These are phyloP conservation scores for Solanum chmielewskii DNA, from an alignment of 257 asterid species.

Conservation along the genomic window DNA sequence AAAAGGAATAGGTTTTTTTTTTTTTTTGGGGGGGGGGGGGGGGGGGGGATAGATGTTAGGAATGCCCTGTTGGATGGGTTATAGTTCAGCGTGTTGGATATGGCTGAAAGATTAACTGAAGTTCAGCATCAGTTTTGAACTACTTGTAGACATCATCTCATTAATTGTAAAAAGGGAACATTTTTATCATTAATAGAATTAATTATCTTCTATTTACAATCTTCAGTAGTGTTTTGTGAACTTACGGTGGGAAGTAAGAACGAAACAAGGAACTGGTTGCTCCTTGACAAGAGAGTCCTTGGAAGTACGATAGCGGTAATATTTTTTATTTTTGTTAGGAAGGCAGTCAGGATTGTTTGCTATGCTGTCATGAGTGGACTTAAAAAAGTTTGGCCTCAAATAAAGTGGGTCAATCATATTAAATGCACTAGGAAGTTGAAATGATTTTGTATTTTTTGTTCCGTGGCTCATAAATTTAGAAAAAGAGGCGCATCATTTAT, in stretches of 20 bases:
- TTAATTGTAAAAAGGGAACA: not conserved
- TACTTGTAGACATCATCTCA: not conserved
- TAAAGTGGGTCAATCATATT: not conserved
- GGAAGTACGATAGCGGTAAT: not conserved
- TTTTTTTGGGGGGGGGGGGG: too few relatives aligned
- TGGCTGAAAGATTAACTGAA: not conserved
- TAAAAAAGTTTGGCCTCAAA: not conserved
- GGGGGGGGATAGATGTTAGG: not conserved
- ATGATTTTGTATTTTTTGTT: not conserved
- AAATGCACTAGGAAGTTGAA: not conserved
- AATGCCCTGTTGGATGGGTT: not conserved
- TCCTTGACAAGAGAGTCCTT: not conserved
- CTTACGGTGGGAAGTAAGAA: not conserved
- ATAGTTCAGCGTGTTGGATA: not conserved
- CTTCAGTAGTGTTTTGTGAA: not conserved
- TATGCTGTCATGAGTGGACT: not conserved
- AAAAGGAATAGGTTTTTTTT: constrained; percentile 8
- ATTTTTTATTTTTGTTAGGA: too few relatives aligned
- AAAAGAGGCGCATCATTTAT: not conserved
- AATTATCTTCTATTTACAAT: not conserved
- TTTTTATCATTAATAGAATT: not conserved
- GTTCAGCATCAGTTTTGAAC: constrained; percentile 7
- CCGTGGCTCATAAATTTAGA: not conserved
- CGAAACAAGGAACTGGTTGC: not conserved
- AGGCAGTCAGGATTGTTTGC: not conserved